These are phyloP conservation scores for Dryas alaskensis DNA, from an alignment of 306 rosid species.

Conservation along the genomic window DNA sequence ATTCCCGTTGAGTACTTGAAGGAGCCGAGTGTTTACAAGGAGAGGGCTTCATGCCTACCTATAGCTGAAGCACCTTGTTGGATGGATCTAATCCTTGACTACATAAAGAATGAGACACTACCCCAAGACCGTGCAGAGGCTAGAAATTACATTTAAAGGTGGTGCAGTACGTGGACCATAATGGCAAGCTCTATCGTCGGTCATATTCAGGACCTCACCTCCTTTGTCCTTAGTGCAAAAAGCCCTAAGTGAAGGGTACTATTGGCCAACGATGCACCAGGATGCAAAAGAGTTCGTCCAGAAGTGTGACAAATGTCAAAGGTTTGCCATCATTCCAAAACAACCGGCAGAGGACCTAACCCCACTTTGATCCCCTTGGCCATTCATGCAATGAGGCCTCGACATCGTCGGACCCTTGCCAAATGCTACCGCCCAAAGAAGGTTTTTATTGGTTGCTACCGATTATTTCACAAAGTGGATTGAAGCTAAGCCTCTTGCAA, in stretches of 20 bases:
- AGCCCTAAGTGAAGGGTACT: neutral
- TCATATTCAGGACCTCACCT: too few relatives aligned
- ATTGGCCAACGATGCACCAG: neutral
- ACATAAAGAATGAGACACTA: too few relatives aligned
- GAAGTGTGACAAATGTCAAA: neutral
- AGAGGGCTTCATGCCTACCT: too few relatives aligned
- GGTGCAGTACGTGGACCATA: too few relatives aligned
- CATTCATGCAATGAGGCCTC: neutral
- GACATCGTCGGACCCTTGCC: neutral
- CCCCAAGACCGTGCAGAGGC: too few relatives aligned
- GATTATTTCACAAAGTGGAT: neutral
- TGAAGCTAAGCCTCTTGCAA: neutral
- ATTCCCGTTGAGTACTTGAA: too few relatives aligned
- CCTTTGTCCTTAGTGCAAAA: neutral
- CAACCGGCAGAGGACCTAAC: neutral
- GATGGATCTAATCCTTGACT: too few relatives aligned
- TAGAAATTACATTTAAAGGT: too few relatives aligned
- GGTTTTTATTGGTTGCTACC: neutral
- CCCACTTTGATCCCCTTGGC: neutral
- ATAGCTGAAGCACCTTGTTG: too few relatives aligned
- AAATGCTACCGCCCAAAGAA: too few relatives aligned
- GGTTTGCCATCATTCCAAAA: neutral
- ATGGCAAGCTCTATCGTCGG: too few relatives aligned
- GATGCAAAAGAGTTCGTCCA: neutral
- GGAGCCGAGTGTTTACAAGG: too few relatives aligned